These are phyloP conservation scores for Volutella citrinella DNA, from an alignment of 2,329 filamentous ascomycete genomes.

Conservation along the genomic window DNA sequence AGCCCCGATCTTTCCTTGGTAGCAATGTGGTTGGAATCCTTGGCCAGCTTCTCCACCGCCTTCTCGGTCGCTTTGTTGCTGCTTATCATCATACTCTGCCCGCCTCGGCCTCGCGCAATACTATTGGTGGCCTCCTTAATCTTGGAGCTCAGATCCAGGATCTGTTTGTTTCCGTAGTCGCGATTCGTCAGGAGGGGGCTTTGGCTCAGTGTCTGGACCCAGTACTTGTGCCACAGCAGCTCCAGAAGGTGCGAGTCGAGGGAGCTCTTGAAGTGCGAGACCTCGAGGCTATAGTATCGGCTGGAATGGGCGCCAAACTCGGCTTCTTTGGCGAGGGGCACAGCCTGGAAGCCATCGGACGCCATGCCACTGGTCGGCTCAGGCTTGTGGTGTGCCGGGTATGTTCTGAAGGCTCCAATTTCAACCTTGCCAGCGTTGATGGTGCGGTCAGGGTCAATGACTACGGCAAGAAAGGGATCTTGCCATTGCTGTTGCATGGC, in stretches of 20 bases:
- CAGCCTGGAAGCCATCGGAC: constrained; percentile 65
- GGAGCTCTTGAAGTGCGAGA: constrained; percentile 91
- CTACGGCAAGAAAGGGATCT: constrained; percentile 92
- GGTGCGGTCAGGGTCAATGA: constrained; percentile 94
- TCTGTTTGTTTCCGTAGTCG: constrained; percentile 90
- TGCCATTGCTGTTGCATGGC: constrained; percentile 78
- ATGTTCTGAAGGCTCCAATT: constrained; percentile 94
- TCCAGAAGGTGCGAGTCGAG: constrained; percentile 85
- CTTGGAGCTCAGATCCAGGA: constrained; percentile 82
- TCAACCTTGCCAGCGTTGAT: constrained; percentile 94
- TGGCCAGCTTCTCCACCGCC: constrained; percentile 58
- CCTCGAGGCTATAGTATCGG: constrained; percentile 86
- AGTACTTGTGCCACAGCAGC: constrained; percentile 97
- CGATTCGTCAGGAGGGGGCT: constrained; percentile 88
- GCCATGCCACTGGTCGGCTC: constrained; percentile 13
- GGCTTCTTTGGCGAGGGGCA: constrained; percentile 89
- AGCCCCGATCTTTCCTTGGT: constrained; percentile 62
- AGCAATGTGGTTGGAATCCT: constrained; percentile 59
- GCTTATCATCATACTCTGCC: constrained; percentile 22
- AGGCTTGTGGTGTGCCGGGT: constrained; percentile 69
- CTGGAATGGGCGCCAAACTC: constrained; percentile 93
- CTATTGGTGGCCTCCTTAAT: constrained; percentile 60
- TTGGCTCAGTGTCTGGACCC: constrained; percentile 92
- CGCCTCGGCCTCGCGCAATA: constrained; percentile 24
- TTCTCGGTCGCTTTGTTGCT: constrained; percentile 34